Evolutionary conservation across 2,329 filamentous ascomycete species (phyloP).

Genomic region (Blumeria hordei): DNA sequence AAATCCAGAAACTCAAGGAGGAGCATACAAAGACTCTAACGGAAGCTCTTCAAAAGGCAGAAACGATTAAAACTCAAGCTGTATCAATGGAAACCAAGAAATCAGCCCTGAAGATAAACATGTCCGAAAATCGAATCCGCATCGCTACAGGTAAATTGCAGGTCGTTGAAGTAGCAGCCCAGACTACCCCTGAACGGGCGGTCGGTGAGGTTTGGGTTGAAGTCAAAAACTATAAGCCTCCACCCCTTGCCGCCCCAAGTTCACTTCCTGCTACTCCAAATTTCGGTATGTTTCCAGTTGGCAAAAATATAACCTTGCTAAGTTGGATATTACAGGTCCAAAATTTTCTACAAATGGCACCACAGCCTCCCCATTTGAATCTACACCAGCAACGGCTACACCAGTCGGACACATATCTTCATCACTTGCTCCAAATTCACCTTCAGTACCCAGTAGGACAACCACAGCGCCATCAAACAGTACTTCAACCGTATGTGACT

Average conservation of each 20-base stretch:
- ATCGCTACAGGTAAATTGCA: constrained; percentile 45
- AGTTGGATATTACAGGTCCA: constrained; percentile 3
- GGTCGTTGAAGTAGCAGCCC: constrained; percentile 57
- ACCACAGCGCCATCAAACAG: constrained; percentile 7
- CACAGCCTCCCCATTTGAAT: constrained; percentile 2
- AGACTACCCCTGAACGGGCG: constrained; percentile 62
- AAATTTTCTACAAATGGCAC: constrained; percentile 7
- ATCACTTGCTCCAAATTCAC: constrained; percentile 2
- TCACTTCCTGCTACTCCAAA: constrained; percentile 3
- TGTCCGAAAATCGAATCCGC: constrained; percentile 46
- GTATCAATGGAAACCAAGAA: constrained; percentile 55
- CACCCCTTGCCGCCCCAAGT: constrained; percentile 3
- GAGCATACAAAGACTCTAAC: constrained; percentile 22
- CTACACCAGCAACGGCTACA: constrained; percentile 8
- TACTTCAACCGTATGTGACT: constrained; percentile 11
- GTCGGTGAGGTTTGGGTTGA: constrained; percentile 73
- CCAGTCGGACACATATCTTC: constrained; percentile 1
- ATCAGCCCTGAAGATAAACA: constrained; percentile 48
- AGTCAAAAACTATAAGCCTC: constrained; percentile 39
- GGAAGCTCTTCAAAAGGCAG: constrained; percentile 26
- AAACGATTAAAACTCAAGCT: constrained; percentile 21
- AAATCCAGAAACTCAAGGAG: constrained; percentile 34
- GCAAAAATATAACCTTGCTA: background rate
- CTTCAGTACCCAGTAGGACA: constrained; percentile 6
- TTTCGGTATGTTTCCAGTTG: constrained; percentile 2